Base-by-base conservation (phyloP, 1,284 basidiomycete species). In the Chalciporus sp. region DNA sequence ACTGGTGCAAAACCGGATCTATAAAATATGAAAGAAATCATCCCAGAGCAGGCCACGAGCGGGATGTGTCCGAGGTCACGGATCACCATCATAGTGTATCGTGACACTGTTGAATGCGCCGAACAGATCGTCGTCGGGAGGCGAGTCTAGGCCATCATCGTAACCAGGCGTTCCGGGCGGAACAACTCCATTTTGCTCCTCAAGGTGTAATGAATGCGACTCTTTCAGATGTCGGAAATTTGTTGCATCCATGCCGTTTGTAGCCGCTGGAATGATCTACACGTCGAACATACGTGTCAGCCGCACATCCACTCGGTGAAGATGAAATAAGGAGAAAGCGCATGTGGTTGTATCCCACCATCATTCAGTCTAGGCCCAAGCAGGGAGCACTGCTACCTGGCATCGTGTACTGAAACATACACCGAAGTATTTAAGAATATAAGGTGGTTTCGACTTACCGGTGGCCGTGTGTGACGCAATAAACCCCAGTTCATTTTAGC, bases 401-500 rank as follows among this genome's bases (percentile, higher is more conserved):
- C 35, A 37, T 17, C n/a, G 39, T 20, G 37, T 14, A n/a, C 35
- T 31, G 8, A 52, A 5, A 29, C 49, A 54, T 7, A 29, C 49
- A 54, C 43, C 51, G n/a, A 42, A 56, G 51, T 58, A 44, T 42
- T 53, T 47, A 51, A 48, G 49, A 56, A 47, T 42, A 42, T 28
- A 27, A 19, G 43, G 50, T 47, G 33, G 51, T 29, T 17, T 45
- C 27, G 23, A 82, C 88, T 66, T 73, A 94, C 95, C 71, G 97
- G 96, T 52, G 96, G 97, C 65, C 88, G 88, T 66, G 86, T 89
- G 75, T 99, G 91, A 61, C 97, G 83, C 69, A 99, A 74, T 58
- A 99, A 78, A 26, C 96, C 97, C 97, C 96, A 99, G 73, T 94
- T 96, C 70, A 97, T 87, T 67, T 92, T 92, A 27, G 81, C 78